Conservation (phyloP, 305 asterid species). For the Fraxinus floribunda region DNA sequence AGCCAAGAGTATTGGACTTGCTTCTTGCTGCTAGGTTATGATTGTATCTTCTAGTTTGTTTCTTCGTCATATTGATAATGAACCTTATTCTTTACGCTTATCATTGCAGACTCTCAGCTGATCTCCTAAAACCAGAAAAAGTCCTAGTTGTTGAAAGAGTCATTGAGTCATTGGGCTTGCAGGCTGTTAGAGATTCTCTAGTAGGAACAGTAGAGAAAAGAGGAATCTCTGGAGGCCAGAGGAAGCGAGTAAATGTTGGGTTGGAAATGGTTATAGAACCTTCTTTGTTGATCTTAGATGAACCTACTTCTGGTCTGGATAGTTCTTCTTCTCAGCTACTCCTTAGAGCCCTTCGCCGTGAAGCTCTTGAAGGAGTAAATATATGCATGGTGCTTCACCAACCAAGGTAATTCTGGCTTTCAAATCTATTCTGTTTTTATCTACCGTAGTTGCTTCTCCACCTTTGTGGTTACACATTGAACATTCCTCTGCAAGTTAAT, state of each 20-base stretch:
- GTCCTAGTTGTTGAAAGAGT: slow-evolving; percentile 77
- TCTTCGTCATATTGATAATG: neutral
- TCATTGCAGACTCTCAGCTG: slow-evolving; percentile 49
- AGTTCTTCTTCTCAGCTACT: slow-evolving; percentile 75
- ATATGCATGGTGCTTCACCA: slow-evolving; percentile 86
- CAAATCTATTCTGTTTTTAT: slow-evolving; percentile 10
- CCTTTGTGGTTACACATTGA: neutral
- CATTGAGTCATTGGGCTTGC: slow-evolving; percentile 75
- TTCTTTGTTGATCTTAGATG: slow-evolving; percentile 76
- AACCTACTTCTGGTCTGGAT: slow-evolving; percentile 86
- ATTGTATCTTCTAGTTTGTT: slow-evolving; percentile 7
- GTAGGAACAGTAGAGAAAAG: slow-evolving; percentile 83
- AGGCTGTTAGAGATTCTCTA: slow-evolving; percentile 64
- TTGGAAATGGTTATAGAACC: slow-evolving; percentile 95
- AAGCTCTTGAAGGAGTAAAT: slow-evolving; percentile 85
- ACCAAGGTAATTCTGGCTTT: slow-evolving; percentile 50
- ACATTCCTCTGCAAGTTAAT: neutral
- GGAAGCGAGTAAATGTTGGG: slow-evolving; percentile 83
- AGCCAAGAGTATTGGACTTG: slow-evolving; percentile 9
- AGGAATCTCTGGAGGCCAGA: slow-evolving; percentile 87
- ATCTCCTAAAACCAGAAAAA: slow-evolving; percentile 60
- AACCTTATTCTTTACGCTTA: neutral
- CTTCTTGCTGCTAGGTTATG: slow-evolving; percentile 4
- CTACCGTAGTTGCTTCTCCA: neutral
- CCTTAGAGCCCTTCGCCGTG: slow-evolving; percentile 76